Base-by-base conservation (phyloP, 1,139 yeast genomes). In the Taphrina betulina region DNA sequence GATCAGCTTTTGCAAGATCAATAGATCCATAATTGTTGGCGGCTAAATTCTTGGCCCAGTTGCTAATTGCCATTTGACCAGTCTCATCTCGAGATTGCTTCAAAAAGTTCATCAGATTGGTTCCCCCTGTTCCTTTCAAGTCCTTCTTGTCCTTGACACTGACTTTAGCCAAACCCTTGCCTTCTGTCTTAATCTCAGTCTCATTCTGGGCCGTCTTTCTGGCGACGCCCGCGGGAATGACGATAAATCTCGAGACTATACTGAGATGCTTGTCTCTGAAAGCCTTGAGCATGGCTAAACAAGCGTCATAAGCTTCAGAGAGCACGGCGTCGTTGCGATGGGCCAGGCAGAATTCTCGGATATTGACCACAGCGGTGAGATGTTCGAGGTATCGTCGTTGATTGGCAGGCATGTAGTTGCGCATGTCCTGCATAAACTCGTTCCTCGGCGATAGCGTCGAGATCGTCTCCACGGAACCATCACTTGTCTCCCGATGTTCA, bases 61-160 rank as follows among this genome's bases (percentile, higher is more conserved):
- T 77, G 58, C 95, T 92, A 35, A 95, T 95, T 23, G 95, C 95
- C 5, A 89, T 81, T 64, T 84, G 92, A 38, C 95, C 95, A 7
- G 95, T 90, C 69, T 90, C 97, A 71, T 90, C 96, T 68, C 97
- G 80, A 63, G 96, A 90, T 69, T 90, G 96, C 69, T 89, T 89
- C 67, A 90, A 77, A 72, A 90, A 90, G 28, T 96, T 96, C 60
- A 90, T 78, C 64, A 90, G 75, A 0, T 95, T 83, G 0, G 96
- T 90, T 40, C 97, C 96, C 14, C 97, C 97, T 0, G 97, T 90
- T 7, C 97, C 97, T 63, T 81, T 79, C 62, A 80, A 81, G 62
- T 78, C 82, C 53, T 75, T 75, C 62, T 73, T 72, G 61, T 75
- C 74, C 35, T 65, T 63, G 14, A 71, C 62, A 31, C 63, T 62